Percentiles rank a stretch among this genome's conserved stretches.
phyloP scores from a whole-genome alignment of 257 asterid genomes.

The Solanum sejunctum region DNA sequence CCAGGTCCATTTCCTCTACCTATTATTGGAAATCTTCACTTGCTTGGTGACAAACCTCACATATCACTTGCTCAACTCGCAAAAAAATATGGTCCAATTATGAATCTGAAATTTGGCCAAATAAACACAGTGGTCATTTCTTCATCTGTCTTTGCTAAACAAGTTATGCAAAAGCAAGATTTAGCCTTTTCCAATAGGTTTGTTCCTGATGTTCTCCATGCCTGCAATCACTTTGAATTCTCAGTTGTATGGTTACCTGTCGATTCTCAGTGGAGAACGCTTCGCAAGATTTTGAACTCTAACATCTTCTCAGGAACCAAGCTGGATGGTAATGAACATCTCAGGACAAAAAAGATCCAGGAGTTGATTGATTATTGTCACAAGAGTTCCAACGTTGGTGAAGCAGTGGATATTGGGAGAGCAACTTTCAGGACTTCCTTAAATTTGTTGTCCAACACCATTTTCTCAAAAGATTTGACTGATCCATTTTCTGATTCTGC shows the following conservation, averaged over 20 bases:
- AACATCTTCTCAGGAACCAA: conserved; percentile 49
- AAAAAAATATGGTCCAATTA: conserved; percentile 50
- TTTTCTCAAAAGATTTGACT: conserved; percentile 50
- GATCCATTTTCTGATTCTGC: conserved; percentile 27
- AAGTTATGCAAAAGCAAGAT: conserved; percentile 63
- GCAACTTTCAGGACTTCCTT: conserved; percentile 18
- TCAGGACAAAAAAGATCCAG: conserved; percentile 35
- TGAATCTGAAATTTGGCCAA: conserved; percentile 54
- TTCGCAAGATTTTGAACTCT: conserved; percentile 45
- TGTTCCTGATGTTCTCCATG: conserved; percentile 37
- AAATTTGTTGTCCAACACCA: conserved; percentile 33
- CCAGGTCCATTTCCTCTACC: conserved; percentile 58
- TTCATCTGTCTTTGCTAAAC: conserved; percentile 47
- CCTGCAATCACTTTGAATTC: conserved; percentile 40
- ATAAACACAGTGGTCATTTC: conserved; percentile 42
- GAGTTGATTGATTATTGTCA: conserved; percentile 20
- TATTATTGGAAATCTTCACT: conserved; percentile 55
- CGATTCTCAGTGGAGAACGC: conserved; percentile 44
- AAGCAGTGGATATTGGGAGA: conserved; percentile 9
- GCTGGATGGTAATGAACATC: conserved; percentile 54
- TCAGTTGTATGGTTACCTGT: conserved; percentile 69
- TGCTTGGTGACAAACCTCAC: conserved; percentile 68
- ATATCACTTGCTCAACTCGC: conserved; percentile 44
- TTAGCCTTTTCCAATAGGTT: conserved; percentile 42
- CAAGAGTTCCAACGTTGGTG: conserved; percentile 17